phyloP scores from a whole-genome alignment of 1,284 basidiomycete genomes.

The Pisolithus thermaeus region DNA sequence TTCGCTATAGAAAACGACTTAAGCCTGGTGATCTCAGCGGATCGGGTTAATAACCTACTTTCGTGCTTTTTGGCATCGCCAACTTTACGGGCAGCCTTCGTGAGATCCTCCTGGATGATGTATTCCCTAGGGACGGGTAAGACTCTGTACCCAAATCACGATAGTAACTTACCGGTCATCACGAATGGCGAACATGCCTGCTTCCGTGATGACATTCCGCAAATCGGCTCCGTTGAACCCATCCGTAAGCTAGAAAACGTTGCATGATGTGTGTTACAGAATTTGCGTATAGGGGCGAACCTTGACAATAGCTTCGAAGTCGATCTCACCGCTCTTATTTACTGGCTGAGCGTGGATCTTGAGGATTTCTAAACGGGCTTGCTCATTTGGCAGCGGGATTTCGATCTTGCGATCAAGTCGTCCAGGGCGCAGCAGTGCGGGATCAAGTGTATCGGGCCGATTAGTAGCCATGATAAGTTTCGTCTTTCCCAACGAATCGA shows the following conservation, averaged over 20 bases:
- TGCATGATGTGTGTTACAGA: background rate
- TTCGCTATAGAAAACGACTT: conserved; percentile 38
- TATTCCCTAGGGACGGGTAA: conserved; percentile 58
- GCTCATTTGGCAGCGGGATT: conserved; percentile 96
- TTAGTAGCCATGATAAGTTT: conserved; percentile 99
- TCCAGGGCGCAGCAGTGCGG: conserved; percentile 92
- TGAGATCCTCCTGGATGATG: conserved; percentile 90
- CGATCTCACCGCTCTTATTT: conserved; percentile 92
- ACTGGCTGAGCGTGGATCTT: conserved; percentile 96
- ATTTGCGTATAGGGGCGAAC: conserved; percentile 32
- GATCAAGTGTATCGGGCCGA: conserved; percentile 95
- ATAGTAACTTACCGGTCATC: conserved; percentile 68
- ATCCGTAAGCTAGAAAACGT: conserved; percentile 64
- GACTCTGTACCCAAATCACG: background rate
- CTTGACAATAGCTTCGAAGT: conserved; percentile 97
- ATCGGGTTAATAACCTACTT: conserved; percentile 46
- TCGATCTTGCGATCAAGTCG: conserved; percentile 98
- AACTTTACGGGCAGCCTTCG: conserved; percentile 97
- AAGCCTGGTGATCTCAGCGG: background rate
- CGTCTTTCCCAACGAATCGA: conserved; percentile 92
- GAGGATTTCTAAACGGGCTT: conserved; percentile 90
- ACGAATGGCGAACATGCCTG: conserved; percentile 98
- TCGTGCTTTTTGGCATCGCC: conserved; percentile 96
- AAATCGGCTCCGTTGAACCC: conserved; percentile 95
- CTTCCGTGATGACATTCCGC: conserved; percentile 95